These are phyloP conservation scores for Poa pratensis DNA, from an alignment of 176 grass and related monocot species.

Conservation along the genomic window DNA sequence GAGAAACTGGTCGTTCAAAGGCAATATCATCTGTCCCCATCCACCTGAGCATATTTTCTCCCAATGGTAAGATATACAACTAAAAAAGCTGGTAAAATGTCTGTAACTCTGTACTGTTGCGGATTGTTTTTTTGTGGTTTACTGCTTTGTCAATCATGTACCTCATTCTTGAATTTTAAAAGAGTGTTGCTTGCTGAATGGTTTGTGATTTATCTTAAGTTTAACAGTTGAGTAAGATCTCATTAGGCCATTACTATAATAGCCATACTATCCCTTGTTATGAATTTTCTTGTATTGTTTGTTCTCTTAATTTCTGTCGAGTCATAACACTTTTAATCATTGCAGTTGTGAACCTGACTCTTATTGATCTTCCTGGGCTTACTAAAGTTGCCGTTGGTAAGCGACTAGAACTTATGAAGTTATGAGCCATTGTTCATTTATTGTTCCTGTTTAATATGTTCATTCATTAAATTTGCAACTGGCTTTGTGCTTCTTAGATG, in stretches of 20 bases:
- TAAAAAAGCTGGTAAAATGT: not conserved
- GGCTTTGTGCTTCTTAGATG: constrained; percentile 55
- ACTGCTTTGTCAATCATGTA: not conserved
- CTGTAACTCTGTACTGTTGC: not conserved
- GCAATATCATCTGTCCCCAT: constrained; percentile 89
- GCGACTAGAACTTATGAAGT: constrained; percentile 34
- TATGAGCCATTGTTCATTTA: constrained; percentile 7
- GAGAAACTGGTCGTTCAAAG: constrained; percentile 88
- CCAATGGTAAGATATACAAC: constrained; percentile 53
- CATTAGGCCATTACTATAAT: not conserved
- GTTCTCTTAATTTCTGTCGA: not conserved
- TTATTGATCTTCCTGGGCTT: constrained; percentile 98
- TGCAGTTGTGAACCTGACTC: constrained; percentile 99
- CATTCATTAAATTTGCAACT: constrained; percentile 27
- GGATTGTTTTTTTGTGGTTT: not conserved
- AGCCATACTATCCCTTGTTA: not conserved
- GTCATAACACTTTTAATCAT: constrained; percentile 45
- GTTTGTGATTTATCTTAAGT: constrained; percentile 18
- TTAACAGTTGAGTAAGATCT: not conserved
- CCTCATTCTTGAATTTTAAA: constrained; percentile 8
- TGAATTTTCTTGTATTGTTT: not conserved
- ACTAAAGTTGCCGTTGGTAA: constrained; percentile 98
- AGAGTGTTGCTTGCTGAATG: constrained; percentile 31
- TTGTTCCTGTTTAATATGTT: constrained; percentile 39
- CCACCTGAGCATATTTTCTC: constrained; percentile 89